Evolutionary conservation across 1,284 basidiomycete species (phyloP).

Genomic region (Rhodotorula glutinis): DNA sequence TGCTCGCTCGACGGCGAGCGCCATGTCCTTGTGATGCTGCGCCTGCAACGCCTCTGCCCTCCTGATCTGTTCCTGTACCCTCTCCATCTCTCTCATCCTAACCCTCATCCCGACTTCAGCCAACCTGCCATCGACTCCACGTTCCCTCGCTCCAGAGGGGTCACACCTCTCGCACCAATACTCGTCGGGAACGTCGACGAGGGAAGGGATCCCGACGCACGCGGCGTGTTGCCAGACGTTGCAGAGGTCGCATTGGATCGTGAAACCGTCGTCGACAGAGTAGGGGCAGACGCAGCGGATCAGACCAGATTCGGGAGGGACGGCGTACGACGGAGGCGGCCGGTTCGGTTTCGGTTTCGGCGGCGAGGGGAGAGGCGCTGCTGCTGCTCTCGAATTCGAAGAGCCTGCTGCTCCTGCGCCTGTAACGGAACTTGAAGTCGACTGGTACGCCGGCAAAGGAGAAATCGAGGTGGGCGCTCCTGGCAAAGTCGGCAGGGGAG

Average conservation of each 20-base stretch:
- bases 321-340: conserved; percentile 22
- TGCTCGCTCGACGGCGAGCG: background rate
- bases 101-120: conserved; percentile 34
- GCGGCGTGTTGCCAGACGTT: conserved; percentile 85
- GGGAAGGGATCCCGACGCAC: conserved; percentile 71
- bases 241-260: conserved; percentile 86
- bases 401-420: no score
- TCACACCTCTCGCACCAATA: conserved; percentile 52
- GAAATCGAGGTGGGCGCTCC: background rate
- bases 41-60: conserved; percentile 37
- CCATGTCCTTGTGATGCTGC: conserved; percentile 31
- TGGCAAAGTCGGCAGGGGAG: conserved; percentile 3
- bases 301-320: conserved; percentile 39
- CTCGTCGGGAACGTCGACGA: conserved; percentile 66
- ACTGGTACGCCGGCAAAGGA: background rate
- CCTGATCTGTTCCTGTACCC: conserved; percentile 15
- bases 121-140: conserved; percentile 26
- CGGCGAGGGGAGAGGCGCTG: background rate
- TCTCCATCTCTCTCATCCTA: conserved; percentile 33
- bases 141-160: conserved; percentile 24
- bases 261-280: conserved; percentile 81
- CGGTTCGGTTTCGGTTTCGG: background rate
- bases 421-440: background rate
- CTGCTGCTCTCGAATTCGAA: no score
- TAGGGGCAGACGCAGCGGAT: conserved; percentile 65